Evolutionary conservation across 148 eudicot species (phyloP).

Genomic region (Rhododendron molle): DNA sequence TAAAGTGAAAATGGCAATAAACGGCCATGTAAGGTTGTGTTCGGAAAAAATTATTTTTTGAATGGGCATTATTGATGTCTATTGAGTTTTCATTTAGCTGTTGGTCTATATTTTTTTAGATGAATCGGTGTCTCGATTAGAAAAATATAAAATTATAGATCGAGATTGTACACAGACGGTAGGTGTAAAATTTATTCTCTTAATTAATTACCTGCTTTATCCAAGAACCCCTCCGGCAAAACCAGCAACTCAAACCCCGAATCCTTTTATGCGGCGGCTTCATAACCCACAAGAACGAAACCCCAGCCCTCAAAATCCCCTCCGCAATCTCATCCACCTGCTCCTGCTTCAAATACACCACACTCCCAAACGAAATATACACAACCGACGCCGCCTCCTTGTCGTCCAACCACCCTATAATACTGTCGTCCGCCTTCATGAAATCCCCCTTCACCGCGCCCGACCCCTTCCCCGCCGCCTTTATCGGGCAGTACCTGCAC

Average conservation of each 20-base stretch:
- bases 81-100: too few species aligned
- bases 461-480: constrained; percentile 7
- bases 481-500: constrained; percentile 32
- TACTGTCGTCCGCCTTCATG: constrained; percentile 41
- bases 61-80: too few species aligned
- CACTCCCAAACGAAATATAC: constrained; percentile 71
- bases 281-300: constrained; percentile 73
- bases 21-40: too few species aligned
- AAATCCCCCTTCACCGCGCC: constrained; percentile 37
- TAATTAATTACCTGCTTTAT: constrained; percentile 19
- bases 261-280: constrained; percentile 48
- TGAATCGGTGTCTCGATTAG: too few species aligned
- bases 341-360: constrained; percentile 53
- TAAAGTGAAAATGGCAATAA: too few species aligned
- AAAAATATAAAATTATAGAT: too few species aligned
- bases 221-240: constrained; percentile 57
- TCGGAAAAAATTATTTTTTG: too few species aligned
- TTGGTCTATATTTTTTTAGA: too few species aligned
- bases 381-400: constrained; percentile 48
- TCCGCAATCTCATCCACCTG: constrained; percentile 66
- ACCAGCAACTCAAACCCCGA: constrained; percentile 13
- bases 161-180: too few species aligned
- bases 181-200: too few species aligned
- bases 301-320: constrained; percentile 42
- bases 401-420: constrained; percentile 56